Evolutionary conservation across 208 protist species (phyloP).

Genomic region (Trypanosoma boissoni): DNA sequence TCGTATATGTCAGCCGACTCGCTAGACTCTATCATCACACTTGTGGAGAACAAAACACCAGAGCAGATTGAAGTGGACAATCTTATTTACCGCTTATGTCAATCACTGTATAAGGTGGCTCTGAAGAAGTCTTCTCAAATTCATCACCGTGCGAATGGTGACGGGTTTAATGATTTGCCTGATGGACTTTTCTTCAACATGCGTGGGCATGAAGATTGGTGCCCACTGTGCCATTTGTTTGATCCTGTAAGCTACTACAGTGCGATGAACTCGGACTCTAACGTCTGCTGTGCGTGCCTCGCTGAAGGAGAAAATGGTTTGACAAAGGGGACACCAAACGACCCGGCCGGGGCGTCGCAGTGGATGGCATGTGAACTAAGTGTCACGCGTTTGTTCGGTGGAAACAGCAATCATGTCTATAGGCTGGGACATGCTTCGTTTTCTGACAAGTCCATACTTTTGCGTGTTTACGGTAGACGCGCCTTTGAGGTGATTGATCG

Average conservation of each 20-base stretch:
- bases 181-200: constrained; percentile 66
- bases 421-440: constrained; percentile 61
- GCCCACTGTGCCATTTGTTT: constrained; percentile 81
- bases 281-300: constrained; percentile 25
- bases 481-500: constrained; percentile 78
- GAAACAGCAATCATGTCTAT: constrained; percentile 88
- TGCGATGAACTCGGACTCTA: constrained; percentile 17
- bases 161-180: constrained; percentile 21
- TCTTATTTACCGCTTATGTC: constrained; percentile 72
- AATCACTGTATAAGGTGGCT: constrained; percentile 70
- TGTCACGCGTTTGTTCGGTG: constrained; percentile 74
- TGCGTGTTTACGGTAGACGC: constrained; percentile 72
- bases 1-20: constrained; percentile 64
- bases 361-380: constrained; percentile 55
- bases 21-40: constrained; percentile 45
- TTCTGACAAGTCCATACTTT: constrained; percentile 49
- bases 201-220: constrained; percentile 68
- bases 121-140: constrained; percentile 37
- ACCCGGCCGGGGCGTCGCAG: constrained; percentile 47
- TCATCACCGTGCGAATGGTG: constrained; percentile 9
- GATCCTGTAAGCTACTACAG: constrained; percentile 65
- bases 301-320: not conserved
- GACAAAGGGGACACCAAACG: not conserved
- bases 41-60: constrained; percentile 19
- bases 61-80: constrained; percentile 43